Percentiles rank a stretch among this genome's conserved stretches.
These are phyloP conservation scores for Artemisia annua DNA, from an alignment of 129 eudicot genomes.

Conservation along the genomic window DNA sequence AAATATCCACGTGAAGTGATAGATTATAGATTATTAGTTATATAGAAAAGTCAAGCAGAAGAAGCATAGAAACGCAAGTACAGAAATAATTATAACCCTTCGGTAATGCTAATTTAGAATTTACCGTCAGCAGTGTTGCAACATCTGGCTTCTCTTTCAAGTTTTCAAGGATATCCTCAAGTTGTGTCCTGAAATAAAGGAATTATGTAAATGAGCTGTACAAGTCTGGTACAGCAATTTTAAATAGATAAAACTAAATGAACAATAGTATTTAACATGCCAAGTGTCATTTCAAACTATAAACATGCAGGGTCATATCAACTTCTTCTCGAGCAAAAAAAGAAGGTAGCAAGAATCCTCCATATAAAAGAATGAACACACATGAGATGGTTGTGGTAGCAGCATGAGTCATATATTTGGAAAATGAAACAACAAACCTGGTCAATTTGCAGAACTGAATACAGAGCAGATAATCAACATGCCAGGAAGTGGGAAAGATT, in stretches of 20 bases:
- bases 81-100: background rate
- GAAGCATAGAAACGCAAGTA: constrained; percentile 11
- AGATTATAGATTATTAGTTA: background rate
- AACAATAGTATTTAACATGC: constrained; percentile 10
- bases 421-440: constrained; percentile 48
- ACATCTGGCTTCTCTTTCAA: constrained; percentile 97
- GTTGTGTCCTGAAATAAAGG: constrained; percentile 63
- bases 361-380: background rate
- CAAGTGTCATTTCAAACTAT: constrained; percentile 3
- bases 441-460: constrained; percentile 99
- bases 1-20: background rate
- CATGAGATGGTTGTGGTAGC: background rate
- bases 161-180: constrained; percentile 84
- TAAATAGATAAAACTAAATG: constrained; percentile 10
- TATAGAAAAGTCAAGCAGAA: constrained; percentile 17
- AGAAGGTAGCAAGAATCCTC: background rate
- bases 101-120: constrained; percentile 22
- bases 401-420: background rate
- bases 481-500: constrained; percentile 96
- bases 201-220: constrained; percentile 25
- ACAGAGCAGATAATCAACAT: constrained; percentile 90
- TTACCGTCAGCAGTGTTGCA: constrained; percentile 78
- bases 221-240: constrained; percentile 4
- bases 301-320: constrained; percentile 1
- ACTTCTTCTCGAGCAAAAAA: background rate